Conservation (phyloP, 2,329 filamentous ascomycete genomes). For the Xylariaceae sp. region DNA sequence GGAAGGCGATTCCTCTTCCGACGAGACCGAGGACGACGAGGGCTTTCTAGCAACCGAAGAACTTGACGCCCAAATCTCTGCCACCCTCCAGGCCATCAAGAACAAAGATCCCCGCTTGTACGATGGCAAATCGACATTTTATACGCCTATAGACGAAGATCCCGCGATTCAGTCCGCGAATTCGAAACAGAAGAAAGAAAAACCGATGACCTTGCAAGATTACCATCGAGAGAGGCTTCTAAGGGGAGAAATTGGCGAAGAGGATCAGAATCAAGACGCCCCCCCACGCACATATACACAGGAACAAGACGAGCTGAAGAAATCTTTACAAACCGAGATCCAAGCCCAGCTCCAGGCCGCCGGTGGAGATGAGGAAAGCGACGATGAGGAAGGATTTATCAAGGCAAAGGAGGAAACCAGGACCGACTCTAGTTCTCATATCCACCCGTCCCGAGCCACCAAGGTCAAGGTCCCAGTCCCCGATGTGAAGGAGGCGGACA, state of each 20-base stretch:
- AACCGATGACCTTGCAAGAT: conserved; percentile 79
- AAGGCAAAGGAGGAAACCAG: conserved; percentile 54
- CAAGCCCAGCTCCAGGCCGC: conserved; percentile 54
- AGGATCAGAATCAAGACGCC: conserved; percentile 49
- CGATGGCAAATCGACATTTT: conserved; percentile 75
- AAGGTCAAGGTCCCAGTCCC: conserved; percentile 48
- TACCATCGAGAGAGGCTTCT: conserved; percentile 91
- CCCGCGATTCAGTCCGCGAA: conserved; percentile 23
- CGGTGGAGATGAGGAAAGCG: conserved; percentile 41
- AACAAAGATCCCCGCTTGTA: conserved; percentile 90
- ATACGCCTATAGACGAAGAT: conserved; percentile 54
- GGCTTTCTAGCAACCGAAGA: conserved; percentile 80
- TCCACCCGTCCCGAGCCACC: conserved; percentile 52
- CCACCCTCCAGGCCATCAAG: conserved; percentile 79
- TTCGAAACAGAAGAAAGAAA: conserved; percentile 59
- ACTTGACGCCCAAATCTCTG: conserved; percentile 80
- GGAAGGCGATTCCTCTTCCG: conserved; percentile 61
- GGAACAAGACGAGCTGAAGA: conserved; percentile 80
- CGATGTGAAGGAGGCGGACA: conserved; percentile 71
- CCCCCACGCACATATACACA: conserved; percentile 70
- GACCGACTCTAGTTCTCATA: conserved; percentile 34
- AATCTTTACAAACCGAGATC: conserved; percentile 73
- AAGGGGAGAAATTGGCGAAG: conserved; percentile 58
- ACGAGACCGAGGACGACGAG: conserved; percentile 85
- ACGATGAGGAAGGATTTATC: conserved; percentile 68